phyloP scores from a whole-genome alignment of 495 filamentous ascomycete genomes.

The Aspergillus steynii region DNA sequence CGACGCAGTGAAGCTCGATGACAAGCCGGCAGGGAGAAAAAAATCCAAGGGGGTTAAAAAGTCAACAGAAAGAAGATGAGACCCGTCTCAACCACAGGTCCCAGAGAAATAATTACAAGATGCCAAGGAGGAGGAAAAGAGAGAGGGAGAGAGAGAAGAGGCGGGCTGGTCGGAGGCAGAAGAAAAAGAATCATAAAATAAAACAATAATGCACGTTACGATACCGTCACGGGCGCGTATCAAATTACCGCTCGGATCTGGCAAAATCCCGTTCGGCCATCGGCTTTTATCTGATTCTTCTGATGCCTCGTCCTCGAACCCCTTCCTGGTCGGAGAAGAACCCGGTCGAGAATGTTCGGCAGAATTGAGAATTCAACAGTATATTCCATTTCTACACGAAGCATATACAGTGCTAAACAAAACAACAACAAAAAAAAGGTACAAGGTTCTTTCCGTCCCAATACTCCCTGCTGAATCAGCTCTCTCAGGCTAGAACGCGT shows the following conservation, averaged over 20 bases:
- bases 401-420: not conserved
- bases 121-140: conserved; percentile 1
- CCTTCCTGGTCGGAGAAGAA: too few relatives aligned
- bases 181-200: not conserved
- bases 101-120: conserved; percentile 5
- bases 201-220: not conserved
- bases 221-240: not conserved
- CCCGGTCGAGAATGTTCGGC: too few relatives aligned
- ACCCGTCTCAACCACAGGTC: conserved; percentile 4
- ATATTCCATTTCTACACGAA: too few relatives aligned
- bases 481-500: conserved; percentile 10
- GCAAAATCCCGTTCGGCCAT: not conserved
- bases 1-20: conserved; percentile 6
- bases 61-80: conserved; percentile 8
- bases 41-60: not conserved
- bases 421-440: not conserved
- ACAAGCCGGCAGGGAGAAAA: not conserved
- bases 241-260: not conserved
- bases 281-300: not conserved
- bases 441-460: not conserved
- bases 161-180: not conserved
- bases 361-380: too few relatives aligned
- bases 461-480: conserved; percentile 15
- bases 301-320: too few relatives aligned
- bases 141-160: conserved; percentile 6